Evolutionary conservation across 495 filamentous ascomycete genomes (phyloP).

Genomic region (Aspergillus taichungensis): DNA sequence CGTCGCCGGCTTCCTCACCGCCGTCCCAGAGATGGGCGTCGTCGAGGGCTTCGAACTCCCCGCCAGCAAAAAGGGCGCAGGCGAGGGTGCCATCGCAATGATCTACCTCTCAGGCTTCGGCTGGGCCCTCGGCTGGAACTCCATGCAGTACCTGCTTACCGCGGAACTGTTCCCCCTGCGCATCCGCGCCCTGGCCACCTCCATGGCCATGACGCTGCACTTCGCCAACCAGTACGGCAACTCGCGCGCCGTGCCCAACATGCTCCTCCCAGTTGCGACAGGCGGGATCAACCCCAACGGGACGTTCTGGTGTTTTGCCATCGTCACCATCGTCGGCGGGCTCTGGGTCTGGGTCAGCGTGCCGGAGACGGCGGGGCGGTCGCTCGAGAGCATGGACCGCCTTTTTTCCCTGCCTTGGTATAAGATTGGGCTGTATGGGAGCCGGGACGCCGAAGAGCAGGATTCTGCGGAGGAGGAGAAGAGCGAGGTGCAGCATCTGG

Average conservation of each 20-base stretch:
- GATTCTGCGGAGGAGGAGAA: too few relatives aligned
- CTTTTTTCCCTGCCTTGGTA: conserved; percentile 51
- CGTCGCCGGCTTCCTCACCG: conserved; percentile 55
- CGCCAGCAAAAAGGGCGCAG: conserved; percentile 22
- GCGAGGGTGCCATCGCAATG: conserved; percentile 16
- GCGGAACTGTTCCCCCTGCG: conserved; percentile 9
- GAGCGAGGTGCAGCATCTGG: too few relatives aligned
- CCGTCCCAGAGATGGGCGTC: conserved; percentile 40
- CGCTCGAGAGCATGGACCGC: conserved; percentile 38
- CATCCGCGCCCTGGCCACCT: background rate
- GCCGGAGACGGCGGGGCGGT: conserved; percentile 11
- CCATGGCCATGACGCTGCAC: background rate
- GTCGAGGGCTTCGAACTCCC: conserved; percentile 20
- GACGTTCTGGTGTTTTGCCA: conserved; percentile 54
- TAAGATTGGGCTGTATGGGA: conserved; percentile 45
- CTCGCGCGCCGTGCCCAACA: conserved; percentile 32
- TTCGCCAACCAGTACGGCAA: conserved; percentile 54
- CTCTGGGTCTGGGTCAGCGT: conserved; percentile 38
- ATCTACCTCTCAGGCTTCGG: conserved; percentile 11
- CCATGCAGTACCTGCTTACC: conserved; percentile 9
- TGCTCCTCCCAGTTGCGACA: conserved; percentile 34
- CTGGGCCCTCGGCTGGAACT: conserved; percentile 14
- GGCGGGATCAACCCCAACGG: conserved; percentile 15
- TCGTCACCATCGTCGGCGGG: conserved; percentile 39
- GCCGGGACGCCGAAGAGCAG: conserved; percentile 27